Evolutionary conservation across 225 moss, liverwort and hornwort genomes (phyloP).

Genomic region (Pseudoscleropodium purum): DNA sequence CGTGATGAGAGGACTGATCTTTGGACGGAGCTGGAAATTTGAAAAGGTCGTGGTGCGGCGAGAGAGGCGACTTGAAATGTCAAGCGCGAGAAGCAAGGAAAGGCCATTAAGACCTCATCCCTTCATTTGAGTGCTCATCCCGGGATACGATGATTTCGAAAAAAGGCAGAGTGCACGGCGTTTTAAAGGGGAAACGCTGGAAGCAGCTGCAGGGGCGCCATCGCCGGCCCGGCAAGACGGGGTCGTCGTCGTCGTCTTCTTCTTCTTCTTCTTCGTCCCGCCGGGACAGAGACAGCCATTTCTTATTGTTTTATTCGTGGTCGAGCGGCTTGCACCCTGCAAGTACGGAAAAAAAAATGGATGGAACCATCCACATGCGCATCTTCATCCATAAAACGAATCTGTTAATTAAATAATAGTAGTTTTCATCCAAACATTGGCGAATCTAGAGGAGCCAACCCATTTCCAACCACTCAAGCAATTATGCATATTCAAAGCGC

Average conservation of each 20-base stretch:
- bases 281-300: not conserved
- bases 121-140: not conserved
- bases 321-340: not conserved
- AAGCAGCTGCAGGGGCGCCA: not conserved
- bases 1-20: not conserved
- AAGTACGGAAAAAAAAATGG: not conserved
- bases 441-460: too few relatives aligned
- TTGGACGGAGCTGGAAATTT: not conserved
- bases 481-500: too few relatives aligned
- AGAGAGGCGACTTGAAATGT: not conserved
- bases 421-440: not conserved
- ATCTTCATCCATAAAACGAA: not conserved
- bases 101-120: not conserved
- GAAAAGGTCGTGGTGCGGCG: not conserved
- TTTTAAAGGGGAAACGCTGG: not conserved
- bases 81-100: not conserved
- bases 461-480: too few relatives aligned
- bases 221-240: not conserved
- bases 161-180: not conserved
- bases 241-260: not conserved
- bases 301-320: not conserved
- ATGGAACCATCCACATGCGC: not conserved
- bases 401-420: too few relatives aligned
- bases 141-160: not conserved
- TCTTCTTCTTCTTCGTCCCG: not conserved